These are phyloP conservation scores for Thalassiosira mediterranea DNA, from an alignment of 352 stramenopile species.

Conservation along the genomic window DNA sequence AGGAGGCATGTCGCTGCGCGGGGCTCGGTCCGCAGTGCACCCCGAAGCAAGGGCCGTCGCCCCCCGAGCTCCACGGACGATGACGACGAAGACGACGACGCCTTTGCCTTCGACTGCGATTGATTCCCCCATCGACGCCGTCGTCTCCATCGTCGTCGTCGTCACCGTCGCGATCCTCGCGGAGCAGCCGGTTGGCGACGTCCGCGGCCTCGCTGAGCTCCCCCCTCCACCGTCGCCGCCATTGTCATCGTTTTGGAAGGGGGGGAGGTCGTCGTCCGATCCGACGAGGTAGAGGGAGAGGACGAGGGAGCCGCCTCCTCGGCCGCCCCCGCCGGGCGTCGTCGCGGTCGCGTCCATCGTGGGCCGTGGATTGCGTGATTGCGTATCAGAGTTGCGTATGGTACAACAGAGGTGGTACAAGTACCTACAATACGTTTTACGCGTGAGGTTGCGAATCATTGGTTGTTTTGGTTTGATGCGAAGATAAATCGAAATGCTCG, in stretches of 20 bases:
- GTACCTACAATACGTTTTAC: no score
- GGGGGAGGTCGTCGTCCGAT: slow-evolving; percentile 25
- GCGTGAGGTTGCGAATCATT: no score
- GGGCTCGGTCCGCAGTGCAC: slow-evolving; percentile 35
- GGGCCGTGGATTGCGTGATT: no score
- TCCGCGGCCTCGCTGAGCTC: slow-evolving; percentile 20
- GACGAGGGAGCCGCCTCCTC: no score
- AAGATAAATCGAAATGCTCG: no score
- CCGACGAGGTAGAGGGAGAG: slow-evolving; percentile 43
- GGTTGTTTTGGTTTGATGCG: no score
- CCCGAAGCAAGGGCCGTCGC: slow-evolving; percentile 72
- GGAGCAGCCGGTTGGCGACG: slow-evolving; percentile 27
- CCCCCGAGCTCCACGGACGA: slow-evolving; percentile 61
- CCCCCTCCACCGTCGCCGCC: slow-evolving; percentile 7
- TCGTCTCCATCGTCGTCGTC: not conserved
- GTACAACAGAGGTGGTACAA: no score
- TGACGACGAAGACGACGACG: no score
- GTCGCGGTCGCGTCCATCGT: no score
- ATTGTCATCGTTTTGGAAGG: not conserved
- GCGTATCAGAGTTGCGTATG: no score
- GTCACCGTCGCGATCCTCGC: not conserved
- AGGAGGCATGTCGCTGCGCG: slow-evolving; percentile 13
- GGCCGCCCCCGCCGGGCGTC: slow-evolving; percentile 1
- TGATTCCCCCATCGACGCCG: no score
- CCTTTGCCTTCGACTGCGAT: no score